Evolutionary conservation across 1,284 basidiomycete species (phyloP).

Genomic region (Inonotus hispidus): DNA sequence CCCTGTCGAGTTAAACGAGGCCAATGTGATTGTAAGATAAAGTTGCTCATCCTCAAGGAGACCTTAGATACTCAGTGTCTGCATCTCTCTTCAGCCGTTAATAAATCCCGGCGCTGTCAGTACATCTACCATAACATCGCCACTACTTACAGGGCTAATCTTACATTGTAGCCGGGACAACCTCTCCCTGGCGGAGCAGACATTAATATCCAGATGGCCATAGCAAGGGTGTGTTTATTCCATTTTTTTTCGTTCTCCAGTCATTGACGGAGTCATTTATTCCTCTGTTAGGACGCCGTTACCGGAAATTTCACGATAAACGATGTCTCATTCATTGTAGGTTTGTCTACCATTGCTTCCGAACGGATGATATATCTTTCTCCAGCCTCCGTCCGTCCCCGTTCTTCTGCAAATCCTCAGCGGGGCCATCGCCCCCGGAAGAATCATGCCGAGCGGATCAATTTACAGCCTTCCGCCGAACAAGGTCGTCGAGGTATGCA

Average conservation of each 20-base stretch:
- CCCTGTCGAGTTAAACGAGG: constrained; percentile 26
- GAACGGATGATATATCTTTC: too few relatives aligned
- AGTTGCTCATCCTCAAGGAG: constrained; percentile 12
- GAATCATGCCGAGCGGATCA: constrained; percentile 29
- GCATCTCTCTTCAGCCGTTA: constrained; percentile 9
- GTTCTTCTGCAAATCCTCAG: constrained; percentile 35
- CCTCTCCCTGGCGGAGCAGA: constrained; percentile 33
- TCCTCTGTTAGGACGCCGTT: constrained; percentile 27
- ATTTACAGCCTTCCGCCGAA: constrained; percentile 27
- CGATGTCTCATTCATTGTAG: constrained; percentile 22
- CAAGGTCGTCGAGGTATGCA: constrained; percentile 29
- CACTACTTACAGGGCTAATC: not conserved
- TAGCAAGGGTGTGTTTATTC: constrained; percentile 24
- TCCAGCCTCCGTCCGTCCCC: constrained; percentile 26
- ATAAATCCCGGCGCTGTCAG: constrained; percentile 19
- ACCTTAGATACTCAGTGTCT: not conserved
- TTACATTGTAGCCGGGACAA: constrained; percentile 27
- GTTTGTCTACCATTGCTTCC: too few relatives aligned
- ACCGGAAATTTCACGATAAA: constrained; percentile 32
- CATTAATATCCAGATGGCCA: constrained; percentile 29
- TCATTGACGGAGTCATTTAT: not conserved
- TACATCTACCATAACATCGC: not conserved
- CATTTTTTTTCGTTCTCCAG: not conserved
- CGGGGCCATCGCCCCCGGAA: constrained; percentile 27
- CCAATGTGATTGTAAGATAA: constrained; percentile 28